Evolutionary conservation across 2,329 filamentous ascomycete species (phyloP).

Genomic region (Sordariomycetes sp.): DNA sequence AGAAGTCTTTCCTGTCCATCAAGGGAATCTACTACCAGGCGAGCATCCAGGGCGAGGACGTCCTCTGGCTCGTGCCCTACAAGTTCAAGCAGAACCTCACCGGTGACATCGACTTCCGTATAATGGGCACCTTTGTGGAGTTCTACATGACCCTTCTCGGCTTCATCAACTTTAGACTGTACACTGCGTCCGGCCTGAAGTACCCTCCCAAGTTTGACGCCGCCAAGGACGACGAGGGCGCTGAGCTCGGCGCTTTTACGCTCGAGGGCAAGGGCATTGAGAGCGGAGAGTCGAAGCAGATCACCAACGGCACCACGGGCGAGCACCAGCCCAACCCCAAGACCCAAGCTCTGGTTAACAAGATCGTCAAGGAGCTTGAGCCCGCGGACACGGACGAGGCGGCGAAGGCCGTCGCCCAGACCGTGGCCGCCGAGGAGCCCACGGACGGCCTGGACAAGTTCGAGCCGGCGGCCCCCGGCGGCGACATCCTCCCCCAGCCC

Average conservation of each 20-base stretch:
- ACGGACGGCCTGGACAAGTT: constrained; percentile 78
- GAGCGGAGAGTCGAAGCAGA: constrained; percentile 35
- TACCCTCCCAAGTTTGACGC: constrained; percentile 93
- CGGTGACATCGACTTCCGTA: constrained; percentile 92
- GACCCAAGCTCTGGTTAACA: constrained; percentile 56
- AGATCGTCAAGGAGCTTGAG: constrained; percentile 58
- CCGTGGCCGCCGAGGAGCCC: constrained; percentile 29
- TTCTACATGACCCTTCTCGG: constrained; percentile 96
- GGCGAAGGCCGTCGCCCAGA: constrained; percentile 19
- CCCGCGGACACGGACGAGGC: constrained; percentile 32
- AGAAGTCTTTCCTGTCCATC: constrained; percentile 95
- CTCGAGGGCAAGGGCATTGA: constrained; percentile 59
- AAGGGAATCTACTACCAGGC: constrained; percentile 99
- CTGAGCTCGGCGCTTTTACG: constrained; percentile 82
- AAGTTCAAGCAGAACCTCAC: constrained; percentile 94
- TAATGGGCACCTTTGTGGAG: constrained; percentile 98
- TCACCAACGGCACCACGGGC: constrained; percentile 33
- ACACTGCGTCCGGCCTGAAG: constrained; percentile 81
- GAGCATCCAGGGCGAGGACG: constrained; percentile 91
- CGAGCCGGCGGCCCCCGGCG: constrained; percentile 70
- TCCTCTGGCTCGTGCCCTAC: constrained; percentile 95
- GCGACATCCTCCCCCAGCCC: constrained; percentile 79
- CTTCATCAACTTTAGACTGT: constrained; percentile 93
- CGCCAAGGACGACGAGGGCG: constrained; percentile 77
- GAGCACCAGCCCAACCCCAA: constrained; percentile 46